Evolutionary conservation across 768 basidiomycete genomes (phyloP).

Genomic region (Saitozyma podzolica): DNA sequence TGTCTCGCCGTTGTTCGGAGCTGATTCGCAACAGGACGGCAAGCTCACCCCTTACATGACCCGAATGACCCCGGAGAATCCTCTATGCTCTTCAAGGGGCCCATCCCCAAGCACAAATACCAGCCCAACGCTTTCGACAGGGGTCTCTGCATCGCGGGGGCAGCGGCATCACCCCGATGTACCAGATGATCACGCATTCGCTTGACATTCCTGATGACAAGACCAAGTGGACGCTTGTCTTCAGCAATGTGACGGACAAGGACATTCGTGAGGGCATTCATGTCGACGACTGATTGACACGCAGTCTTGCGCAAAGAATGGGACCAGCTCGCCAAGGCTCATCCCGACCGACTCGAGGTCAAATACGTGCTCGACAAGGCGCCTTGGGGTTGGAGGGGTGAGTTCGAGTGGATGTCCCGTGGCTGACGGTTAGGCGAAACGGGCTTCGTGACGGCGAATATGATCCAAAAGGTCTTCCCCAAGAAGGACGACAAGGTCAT

Average conservation of each 20-base stretch:
- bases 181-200: slow-evolving; percentile 67
- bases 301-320: slow-evolving; percentile 51
- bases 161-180: slow-evolving; percentile 69
- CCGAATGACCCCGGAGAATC: slow-evolving; percentile 71
- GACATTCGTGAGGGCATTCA: slow-evolving; percentile 69
- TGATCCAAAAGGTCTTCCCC: slow-evolving; percentile 73
- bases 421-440: slow-evolving; percentile 57
- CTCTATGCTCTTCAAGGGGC: slow-evolving; percentile 82
- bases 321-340: slow-evolving; percentile 54
- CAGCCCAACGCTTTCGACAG: slow-evolving; percentile 65
- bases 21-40: slow-evolving; percentile 64
- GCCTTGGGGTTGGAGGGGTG: slow-evolving; percentile 64
- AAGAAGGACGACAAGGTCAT: slow-evolving; percentile 74
- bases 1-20: slow-evolving; percentile 17
- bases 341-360: slow-evolving; percentile 65
- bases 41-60: slow-evolving; percentile 82
- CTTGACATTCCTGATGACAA: slow-evolving; percentile 71
- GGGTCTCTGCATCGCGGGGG: slow-evolving; percentile 87
- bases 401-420: neutral
- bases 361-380: slow-evolving; percentile 86
- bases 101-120: slow-evolving; percentile 82
- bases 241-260: slow-evolving; percentile 81
- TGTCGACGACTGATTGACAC: neutral
- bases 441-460: slow-evolving; percentile 72
- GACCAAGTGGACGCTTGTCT: slow-evolving; percentile 91